Evolutionary conservation across 805 yeast genomes (phyloP), one percentile per base, ranked within the genome.

Genomic region (Pichia eremophila): DNA sequence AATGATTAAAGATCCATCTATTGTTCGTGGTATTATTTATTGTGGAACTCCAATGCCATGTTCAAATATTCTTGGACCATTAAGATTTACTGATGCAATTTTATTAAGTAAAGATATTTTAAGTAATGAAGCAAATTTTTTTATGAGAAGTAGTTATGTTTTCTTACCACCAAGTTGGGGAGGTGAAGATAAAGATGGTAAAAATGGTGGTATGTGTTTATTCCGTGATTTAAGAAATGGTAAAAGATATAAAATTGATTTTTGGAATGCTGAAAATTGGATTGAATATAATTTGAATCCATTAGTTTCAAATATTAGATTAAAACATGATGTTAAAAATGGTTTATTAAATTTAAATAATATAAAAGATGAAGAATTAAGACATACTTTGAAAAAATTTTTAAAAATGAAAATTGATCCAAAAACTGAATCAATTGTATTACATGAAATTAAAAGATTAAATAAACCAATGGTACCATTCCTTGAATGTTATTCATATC

Each of bases 41-140:
- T 91, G 78, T 14, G 97, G 96, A 1, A 74, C 80, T 0, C 97
- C 97, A 3, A 71, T 81, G 22, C 86, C 85, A 58, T 88, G 96
- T 63, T 78, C 89, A 11, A 87, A 87, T 59, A 85, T 88, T 41
- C 63, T 90, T 46, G 96, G 96, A 1, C 96, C 97, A 0, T 64
- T 89, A 2, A 65, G 95, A 54, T 79, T 74, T 54, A 95, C 95
- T 25, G 97, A 90, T 60, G 74, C 82, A 39, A 88, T 90, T 6
- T 64, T 88, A 51, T 71, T 86, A 46, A 82, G 85, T 57, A 85
- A 82, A 51, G 80, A 79, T 52, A 76, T 89, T 35, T 66, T 90
- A 44, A 83, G 95, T 3, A 79, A 83, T 34, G 93, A 87, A 60
- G 83, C 81, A 11, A 88, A 85, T 57, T 90, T 90, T 63, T 78